Evolutionary conservation across 2,329 filamentous ascomycete species (phyloP).

Genomic region (Aspergillus caelatus): DNA sequence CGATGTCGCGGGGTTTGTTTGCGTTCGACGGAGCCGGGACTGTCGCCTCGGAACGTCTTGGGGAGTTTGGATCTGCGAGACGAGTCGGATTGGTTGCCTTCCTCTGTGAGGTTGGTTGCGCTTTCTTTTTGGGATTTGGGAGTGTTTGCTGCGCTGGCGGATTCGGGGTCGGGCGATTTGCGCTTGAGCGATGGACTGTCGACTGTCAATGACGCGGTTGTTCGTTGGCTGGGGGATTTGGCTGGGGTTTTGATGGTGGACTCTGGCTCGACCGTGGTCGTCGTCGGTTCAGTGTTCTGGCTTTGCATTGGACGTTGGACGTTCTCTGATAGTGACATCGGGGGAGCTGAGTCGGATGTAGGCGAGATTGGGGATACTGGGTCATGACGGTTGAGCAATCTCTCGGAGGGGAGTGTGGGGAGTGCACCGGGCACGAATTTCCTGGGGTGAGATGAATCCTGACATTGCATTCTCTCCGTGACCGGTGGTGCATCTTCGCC

Average conservation of each 20-base stretch:
- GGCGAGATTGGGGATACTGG: constrained; percentile 14
- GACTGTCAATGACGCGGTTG: constrained; percentile 22
- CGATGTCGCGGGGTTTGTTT: constrained; percentile 23
- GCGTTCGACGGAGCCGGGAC: constrained; percentile 38
- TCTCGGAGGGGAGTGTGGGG: constrained; percentile 50
- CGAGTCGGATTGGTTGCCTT: constrained; percentile 19
- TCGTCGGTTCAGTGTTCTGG: neutral
- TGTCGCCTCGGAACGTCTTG: constrained; percentile 34
- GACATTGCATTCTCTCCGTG: constrained; percentile 17
- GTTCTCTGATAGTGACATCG: constrained; percentile 11
- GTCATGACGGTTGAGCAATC: constrained; percentile 41
- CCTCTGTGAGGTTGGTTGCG: neutral
- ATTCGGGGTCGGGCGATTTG: constrained; percentile 37
- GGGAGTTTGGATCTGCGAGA: constrained; percentile 33
- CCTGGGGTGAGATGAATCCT: constrained; percentile 33
- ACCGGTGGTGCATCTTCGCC: constrained; percentile 36
- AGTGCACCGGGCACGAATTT: constrained; percentile 48
- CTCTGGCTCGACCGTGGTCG: neutral
- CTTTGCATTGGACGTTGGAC: constrained; percentile 2
- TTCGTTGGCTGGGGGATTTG: constrained; percentile 12
- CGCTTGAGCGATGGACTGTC: constrained; percentile 39
- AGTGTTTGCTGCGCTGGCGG: constrained; percentile 10
- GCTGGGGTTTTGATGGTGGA: neutral
- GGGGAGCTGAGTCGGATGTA: constrained; percentile 14
- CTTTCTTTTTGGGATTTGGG: neutral